Percentiles rank a stretch among this genome's conserved stretches.
Conservation (phyloP, 306 rosid species). For the Morella rubra region DNA sequence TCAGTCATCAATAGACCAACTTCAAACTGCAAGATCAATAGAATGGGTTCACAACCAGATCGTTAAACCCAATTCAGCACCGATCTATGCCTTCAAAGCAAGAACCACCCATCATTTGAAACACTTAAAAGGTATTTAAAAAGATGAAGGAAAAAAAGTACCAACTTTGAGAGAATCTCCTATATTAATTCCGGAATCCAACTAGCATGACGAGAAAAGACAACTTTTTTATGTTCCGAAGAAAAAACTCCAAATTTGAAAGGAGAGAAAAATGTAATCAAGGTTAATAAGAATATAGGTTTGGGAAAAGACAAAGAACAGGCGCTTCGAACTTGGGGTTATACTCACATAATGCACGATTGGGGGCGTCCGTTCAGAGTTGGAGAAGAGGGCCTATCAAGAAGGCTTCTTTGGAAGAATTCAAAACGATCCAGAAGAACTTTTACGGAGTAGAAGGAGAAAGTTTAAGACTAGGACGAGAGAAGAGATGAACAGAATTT, state of each 20-base stretch:
- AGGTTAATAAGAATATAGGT: neutral
- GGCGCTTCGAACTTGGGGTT: conserved; percentile 4
- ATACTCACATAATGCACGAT: no score
- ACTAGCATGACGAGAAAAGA: neutral
- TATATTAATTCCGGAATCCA: neutral
- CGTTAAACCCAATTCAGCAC: neutral
- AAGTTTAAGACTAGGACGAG: neutral
- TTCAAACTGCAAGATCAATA: neutral
- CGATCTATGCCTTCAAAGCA: neutral
- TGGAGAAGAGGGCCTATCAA: conserved; percentile 11
- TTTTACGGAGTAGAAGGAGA: conserved; percentile 1
- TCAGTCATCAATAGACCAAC: neutral
- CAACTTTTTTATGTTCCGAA: no score
- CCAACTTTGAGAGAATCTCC: conserved; percentile 1
- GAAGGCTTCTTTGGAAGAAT: neutral
- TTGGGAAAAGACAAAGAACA: conserved; percentile 1
- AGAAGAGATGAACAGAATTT: neutral
- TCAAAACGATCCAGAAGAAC: conserved; percentile 6
- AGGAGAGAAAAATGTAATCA: neutral
- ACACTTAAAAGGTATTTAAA: neutral
- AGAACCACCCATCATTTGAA: neutral
- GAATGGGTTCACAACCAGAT: neutral
- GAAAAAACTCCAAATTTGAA: neutral
- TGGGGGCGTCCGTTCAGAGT: conserved; percentile 8
- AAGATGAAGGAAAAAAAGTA: neutral